These are phyloP conservation scores for Ochromonas danica DNA, from an alignment of 108 stramenopile species.

Conservation along the genomic window DNA sequence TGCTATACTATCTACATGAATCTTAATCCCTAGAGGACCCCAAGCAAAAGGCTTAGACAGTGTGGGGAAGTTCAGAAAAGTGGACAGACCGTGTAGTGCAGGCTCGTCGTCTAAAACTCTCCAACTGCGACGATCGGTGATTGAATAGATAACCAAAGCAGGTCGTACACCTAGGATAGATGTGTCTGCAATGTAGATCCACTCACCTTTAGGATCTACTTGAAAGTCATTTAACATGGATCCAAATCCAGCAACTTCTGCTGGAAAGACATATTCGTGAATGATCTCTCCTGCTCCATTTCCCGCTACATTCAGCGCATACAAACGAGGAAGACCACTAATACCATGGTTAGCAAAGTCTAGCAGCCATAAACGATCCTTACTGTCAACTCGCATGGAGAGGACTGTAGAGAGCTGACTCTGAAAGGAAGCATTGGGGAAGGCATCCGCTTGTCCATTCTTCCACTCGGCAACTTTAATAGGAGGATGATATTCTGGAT, in stretches of 20 bases:
- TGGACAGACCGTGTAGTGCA: neutral
- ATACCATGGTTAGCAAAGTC: constrained; percentile 25
- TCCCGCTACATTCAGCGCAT: neutral
- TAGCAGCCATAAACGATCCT: constrained; percentile 27
- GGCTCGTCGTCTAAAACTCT: neutral
- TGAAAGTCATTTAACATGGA: constrained; percentile 31
- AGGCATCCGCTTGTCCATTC: neutral
- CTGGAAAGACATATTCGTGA: neutral
- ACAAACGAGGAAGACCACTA: neutral
- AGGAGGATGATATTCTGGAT: constrained; percentile 22
- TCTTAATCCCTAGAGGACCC: constrained; percentile 3
- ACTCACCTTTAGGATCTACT: constrained; percentile 1
- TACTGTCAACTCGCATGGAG: constrained; percentile 10
- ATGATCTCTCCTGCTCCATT: neutral
- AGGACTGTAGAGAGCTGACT: neutral
- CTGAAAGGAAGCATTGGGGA: constrained; percentile 1
- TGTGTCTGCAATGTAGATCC: constrained; percentile 30
- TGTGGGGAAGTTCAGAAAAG: neutral
- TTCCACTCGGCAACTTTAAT: constrained; percentile 4
- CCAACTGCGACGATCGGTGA: neutral
- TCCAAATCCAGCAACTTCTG: constrained; percentile 21
- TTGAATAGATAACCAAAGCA: constrained; percentile 1
- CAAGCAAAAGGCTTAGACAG: neutral
- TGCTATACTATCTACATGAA: constrained; percentile 23
- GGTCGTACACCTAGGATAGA: neutral